Percentiles rank a stretch among this genome's conserved stretches.
Evolutionary conservation across 2,329 filamentous ascomycete genomes (phyloP).

Genomic region (Bisporella sp.): DNA sequence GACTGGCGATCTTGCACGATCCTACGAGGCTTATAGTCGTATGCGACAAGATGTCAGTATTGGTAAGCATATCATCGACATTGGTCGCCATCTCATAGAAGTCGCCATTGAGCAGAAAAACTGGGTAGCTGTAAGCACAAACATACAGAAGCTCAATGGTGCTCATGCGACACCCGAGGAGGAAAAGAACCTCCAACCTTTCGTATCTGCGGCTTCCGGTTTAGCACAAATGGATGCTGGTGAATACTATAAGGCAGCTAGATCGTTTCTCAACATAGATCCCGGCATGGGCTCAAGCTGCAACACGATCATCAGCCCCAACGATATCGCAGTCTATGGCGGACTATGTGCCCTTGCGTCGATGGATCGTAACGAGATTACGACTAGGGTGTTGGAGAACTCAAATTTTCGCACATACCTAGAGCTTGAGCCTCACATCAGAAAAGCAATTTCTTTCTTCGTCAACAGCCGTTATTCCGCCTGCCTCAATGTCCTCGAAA

Average conservation of each 20-base stretch:
- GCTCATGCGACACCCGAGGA: conserved; percentile 34
- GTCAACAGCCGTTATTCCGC: conserved; percentile 83
- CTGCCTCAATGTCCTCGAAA: conserved; percentile 76
- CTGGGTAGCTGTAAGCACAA: conserved; percentile 62
- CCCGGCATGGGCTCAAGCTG: conserved; percentile 47
- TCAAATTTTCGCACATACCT: conserved; percentile 76
- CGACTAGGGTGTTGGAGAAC: conserved; percentile 72
- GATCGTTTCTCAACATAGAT: conserved; percentile 44
- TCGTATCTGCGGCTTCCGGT: conserved; percentile 49
- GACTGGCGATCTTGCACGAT: conserved; percentile 65
- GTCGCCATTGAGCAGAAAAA: conserved; percentile 71
- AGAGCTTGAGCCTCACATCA: conserved; percentile 88
- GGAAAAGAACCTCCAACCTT: conserved; percentile 41
- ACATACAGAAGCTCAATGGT: conserved; percentile 60
- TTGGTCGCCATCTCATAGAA: conserved; percentile 70
- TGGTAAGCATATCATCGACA: conserved; percentile 74
- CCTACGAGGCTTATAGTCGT: conserved; percentile 70
- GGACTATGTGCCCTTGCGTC: conserved; percentile 84
- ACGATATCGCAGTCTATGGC: conserved; percentile 89
- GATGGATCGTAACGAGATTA: conserved; percentile 73
- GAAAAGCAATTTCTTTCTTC: conserved; percentile 84
- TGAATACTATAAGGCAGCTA: conserved; percentile 61
- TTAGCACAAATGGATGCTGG: conserved; percentile 51
- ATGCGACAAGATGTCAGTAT: conserved; percentile 91
- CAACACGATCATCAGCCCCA: conserved; percentile 68